phyloP scores from a whole-genome alignment of 495 filamentous ascomycete genomes.

The Filosporella fistucella region DNA sequence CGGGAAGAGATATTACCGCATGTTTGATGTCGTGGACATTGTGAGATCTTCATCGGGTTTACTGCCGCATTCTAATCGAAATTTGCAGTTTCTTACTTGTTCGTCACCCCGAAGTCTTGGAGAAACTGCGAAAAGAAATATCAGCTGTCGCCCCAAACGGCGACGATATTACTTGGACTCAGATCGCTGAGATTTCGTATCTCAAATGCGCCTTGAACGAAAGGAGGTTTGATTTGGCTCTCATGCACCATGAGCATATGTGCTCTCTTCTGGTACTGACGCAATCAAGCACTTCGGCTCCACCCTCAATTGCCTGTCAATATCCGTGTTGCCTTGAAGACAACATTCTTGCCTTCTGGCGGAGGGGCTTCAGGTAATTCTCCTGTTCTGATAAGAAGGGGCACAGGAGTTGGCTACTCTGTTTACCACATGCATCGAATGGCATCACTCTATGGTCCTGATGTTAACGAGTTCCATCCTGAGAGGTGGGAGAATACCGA shows the following conservation, averaged over 20 bases:
- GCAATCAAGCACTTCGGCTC: constrained; percentile 1
- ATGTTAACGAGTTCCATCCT: constrained; percentile 40
- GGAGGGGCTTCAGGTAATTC: constrained; percentile 65
- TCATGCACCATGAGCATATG: neutral
- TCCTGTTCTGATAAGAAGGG: constrained; percentile 63
- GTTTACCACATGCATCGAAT: constrained; percentile 73
- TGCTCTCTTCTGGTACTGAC: neutral
- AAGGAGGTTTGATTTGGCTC: constrained; percentile 10
- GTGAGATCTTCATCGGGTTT: no score
- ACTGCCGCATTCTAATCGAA: no score
- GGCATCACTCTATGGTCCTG: constrained; percentile 46
- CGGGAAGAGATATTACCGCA: constrained; percentile 56
- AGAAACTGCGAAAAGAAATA: constrained; percentile 37
- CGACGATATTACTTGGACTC: neutral
- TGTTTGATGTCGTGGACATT: constrained; percentile 40
- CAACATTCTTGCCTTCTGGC: constrained; percentile 73
- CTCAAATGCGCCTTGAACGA: constrained; percentile 30
- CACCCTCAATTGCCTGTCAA: constrained; percentile 61
- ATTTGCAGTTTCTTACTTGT: no score
- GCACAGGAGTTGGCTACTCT: constrained; percentile 59
- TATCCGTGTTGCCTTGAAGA: constrained; percentile 60
- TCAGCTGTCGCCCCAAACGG: constrained; percentile 10
- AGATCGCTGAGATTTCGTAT: constrained; percentile 24
- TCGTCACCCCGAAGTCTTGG: constrained; percentile 41
- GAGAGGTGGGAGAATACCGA: constrained; percentile 56